These are phyloP conservation scores for Beauveria australis DNA, from an alignment of 2,329 filamentous ascomycete species.

Conservation along the genomic window DNA sequence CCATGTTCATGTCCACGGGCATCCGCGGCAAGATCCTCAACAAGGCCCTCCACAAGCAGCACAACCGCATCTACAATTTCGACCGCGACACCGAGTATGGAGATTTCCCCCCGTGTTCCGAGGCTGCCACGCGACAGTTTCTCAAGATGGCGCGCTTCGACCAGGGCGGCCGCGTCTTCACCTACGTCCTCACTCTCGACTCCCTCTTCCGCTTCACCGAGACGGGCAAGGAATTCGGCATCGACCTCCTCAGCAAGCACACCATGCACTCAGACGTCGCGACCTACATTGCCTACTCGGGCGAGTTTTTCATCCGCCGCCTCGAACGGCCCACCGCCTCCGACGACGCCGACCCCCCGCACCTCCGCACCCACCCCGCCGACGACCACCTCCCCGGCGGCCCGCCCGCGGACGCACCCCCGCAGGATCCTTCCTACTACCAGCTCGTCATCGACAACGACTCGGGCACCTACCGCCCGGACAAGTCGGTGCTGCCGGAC, in stretches of 20 bases:
- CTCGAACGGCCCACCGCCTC: slow-evolving; percentile 41
- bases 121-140: slow-evolving; percentile 69
- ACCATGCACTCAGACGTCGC: slow-evolving; percentile 94
- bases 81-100: slow-evolving; percentile 69
- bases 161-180: slow-evolving; percentile 78
- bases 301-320: slow-evolving; percentile 84
- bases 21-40: slow-evolving; percentile 73
- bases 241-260: slow-evolving; percentile 89
- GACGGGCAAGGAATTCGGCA: slow-evolving; percentile 90
- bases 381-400: slow-evolving; percentile 38
- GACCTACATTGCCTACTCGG: slow-evolving; percentile 83
- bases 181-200: slow-evolving; percentile 85
- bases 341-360: slow-evolving; percentile 33
- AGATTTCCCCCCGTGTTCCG: slow-evolving; percentile 54
- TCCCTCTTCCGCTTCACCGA: slow-evolving; percentile 85
- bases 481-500: slow-evolving; percentile 64
- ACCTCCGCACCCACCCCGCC: slow-evolving; percentile 43
- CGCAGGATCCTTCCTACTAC: slow-evolving; percentile 51
- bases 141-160: slow-evolving; percentile 81
- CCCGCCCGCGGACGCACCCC: slow-evolving; percentile 35
- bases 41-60: slow-evolving; percentile 82
- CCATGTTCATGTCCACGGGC: slow-evolving; percentile 76
- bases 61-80: slow-evolving; percentile 82
- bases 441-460: slow-evolving; percentile 93
- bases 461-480: slow-evolving; percentile 85